Evolutionary conservation across 139 green algal genomes (phyloP).

Genomic region (Diplosphaera chodatii): DNA sequence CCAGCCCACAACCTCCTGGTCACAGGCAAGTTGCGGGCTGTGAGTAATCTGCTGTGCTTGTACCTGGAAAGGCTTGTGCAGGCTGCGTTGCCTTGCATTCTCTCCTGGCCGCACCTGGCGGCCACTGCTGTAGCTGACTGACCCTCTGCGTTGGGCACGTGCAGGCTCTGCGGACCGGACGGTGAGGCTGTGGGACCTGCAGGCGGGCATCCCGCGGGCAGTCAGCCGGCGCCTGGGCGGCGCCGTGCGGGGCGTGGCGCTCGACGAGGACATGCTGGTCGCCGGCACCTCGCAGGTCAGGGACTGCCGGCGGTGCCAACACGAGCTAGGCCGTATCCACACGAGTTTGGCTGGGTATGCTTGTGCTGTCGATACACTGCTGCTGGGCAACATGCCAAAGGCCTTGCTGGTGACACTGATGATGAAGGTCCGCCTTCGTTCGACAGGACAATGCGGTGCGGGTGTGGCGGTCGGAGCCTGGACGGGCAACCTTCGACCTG

Average conservation of each 20-base stretch:
- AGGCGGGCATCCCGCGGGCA: slow-evolving; percentile 37
- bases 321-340: too few species aligned
- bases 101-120: too few species aligned
- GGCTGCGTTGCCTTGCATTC: too few species aligned
- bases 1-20: slow-evolving; percentile 35
- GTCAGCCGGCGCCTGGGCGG: slow-evolving; percentile 38
- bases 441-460: neutral
- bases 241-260: slow-evolving; percentile 52
- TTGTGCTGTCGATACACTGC: too few species aligned
- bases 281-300: slow-evolving; percentile 23
- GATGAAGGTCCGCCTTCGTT: neutral
- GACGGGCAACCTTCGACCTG: neutral
- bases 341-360: too few species aligned
- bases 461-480: neutral
- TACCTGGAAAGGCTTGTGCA: too few species aligned
- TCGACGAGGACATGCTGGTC: slow-evolving; percentile 33
- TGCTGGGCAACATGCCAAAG: too few species aligned
- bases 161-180: slow-evolving; percentile 60
- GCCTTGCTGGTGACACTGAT: too few species aligned
- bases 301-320: too few species aligned
- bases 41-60: too few species aligned
- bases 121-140: too few species aligned
- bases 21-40: too few species aligned
- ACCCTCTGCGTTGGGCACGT: neutral
- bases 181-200: slow-evolving; percentile 60